Evolutionary conservation across 257 asterid species (phyloP).

Genomic region (Petunia secreta): DNA sequence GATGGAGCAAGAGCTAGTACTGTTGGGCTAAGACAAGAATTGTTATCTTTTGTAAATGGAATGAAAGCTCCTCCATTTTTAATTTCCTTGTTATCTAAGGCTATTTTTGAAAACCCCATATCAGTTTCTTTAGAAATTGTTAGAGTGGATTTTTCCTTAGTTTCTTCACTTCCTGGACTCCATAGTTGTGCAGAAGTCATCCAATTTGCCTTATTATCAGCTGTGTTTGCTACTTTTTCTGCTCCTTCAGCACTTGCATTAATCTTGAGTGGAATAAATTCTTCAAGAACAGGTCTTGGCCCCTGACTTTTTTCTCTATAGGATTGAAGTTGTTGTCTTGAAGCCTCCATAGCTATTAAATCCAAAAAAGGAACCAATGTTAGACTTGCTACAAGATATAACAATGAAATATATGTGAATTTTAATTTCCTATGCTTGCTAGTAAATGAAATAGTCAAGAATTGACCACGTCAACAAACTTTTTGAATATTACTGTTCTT

Average conservation of each 20-base stretch:
- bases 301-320: constrained; percentile 43
- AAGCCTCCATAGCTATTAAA: constrained; percentile 79
- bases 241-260: constrained; percentile 29
- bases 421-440: background rate
- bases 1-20: constrained; percentile 64
- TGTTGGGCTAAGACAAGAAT: constrained; percentile 30
- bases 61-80: constrained; percentile 65
- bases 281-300: constrained; percentile 77
- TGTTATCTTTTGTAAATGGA: constrained; percentile 59
- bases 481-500: background rate
- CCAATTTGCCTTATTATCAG: constrained; percentile 76
- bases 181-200: constrained; percentile 93
- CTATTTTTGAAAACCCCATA: constrained; percentile 46
- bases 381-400: background rate
- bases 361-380: background rate
- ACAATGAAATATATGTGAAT: background rate
- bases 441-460: background rate
- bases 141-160: constrained; percentile 30
- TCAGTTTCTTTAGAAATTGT: constrained; percentile 38
- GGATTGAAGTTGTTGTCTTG: constrained; percentile 77
- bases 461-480: background rate
- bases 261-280: constrained; percentile 76
- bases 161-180: constrained; percentile 64
- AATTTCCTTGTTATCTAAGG: constrained; percentile 50
- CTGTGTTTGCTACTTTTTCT: constrained; percentile 36